Evolutionary conservation across 1,139 yeast species (phyloP), one percentile per base, ranked within the genome.

Genomic region (Saccharomycopsis crataegensis): DNA sequence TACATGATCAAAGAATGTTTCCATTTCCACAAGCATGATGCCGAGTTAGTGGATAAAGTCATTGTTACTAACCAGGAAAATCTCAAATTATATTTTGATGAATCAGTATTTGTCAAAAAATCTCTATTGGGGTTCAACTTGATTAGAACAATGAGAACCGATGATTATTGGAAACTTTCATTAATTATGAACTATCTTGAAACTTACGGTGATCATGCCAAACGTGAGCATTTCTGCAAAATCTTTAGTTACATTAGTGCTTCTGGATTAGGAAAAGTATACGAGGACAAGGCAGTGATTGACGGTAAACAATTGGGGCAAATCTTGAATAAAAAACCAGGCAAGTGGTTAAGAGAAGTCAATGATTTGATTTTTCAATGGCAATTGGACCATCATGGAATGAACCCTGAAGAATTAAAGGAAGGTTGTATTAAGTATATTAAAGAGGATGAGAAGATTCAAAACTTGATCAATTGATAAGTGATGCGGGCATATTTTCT

Each of bases 291-390:
- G 59, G 81, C 85, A 2, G 60, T 83, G 32, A 65, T 85, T 14
- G 86, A 86, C 64, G 97, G 97, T 22, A 87, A 83, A 60, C 76
- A 79, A 37, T 67, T 89, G 49, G 70, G 77, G 50, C 70, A 73
- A 49, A 69, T 73, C 14, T 68, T 85, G 28, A 69, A 74, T 14
- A 72, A 71, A 55, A 85, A 83, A 64, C 89, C 93, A 0, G 98
- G 98, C 0, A 90, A 91, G 4, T 89, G 96, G 96, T 74, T 89
- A 75, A 74, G 80, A 8, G 68, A 69, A 34, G 69, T 82, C 9
- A 76, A 79, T 56, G 79, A 78, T 12, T 68, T 74, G 46, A 75
- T 87, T 8, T 66, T 88, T 46, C 68, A 73, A 12, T 85, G 91
- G 87, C 96, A 90, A 67, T 71, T 89, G 56, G 90, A 85, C 59